Evolutionary conservation across 108 stramenopile species (phyloP).

Genomic region (Cyclostephanos tholiformis): DNA sequence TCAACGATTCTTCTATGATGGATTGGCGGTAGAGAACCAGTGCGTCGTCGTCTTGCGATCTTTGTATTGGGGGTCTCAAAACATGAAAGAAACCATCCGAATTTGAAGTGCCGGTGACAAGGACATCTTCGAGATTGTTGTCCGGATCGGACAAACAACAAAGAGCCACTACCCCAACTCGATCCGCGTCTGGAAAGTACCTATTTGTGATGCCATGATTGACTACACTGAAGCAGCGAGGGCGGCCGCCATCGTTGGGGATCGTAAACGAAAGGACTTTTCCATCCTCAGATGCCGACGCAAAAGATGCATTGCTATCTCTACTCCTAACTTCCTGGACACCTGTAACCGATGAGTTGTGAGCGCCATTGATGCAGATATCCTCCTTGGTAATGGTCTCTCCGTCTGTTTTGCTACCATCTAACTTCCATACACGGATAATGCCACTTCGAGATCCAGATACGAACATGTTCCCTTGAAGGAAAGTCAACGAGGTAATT

Average conservation of each 20-base stretch:
- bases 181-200: slow-evolving; percentile 20
- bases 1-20: slow-evolving; percentile 57
- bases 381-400: slow-evolving; percentile 24
- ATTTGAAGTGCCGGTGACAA: slow-evolving; percentile 21
- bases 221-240: slow-evolving; percentile 30
- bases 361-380: slow-evolving; percentile 34
- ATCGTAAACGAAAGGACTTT: slow-evolving; percentile 41
- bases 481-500: slow-evolving; percentile 25
- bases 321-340: slow-evolving; percentile 9
- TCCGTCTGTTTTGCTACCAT: slow-evolving; percentile 11
- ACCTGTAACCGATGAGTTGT: slow-evolving; percentile 23
- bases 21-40: slow-evolving; percentile 43
- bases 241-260: slow-evolving; percentile 15
- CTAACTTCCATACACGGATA: slow-evolving; percentile 33
- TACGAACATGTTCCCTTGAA: slow-evolving; percentile 22
- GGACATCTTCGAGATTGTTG: slow-evolving; percentile 2
- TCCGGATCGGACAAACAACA: neutral
- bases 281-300: slow-evolving; percentile 34
- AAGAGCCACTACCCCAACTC: slow-evolving; percentile 13
- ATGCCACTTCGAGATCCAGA: slow-evolving; percentile 32
- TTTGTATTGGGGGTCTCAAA: slow-evolving; percentile 3
- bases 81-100: slow-evolving; percentile 33
- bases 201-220: slow-evolving; percentile 27
- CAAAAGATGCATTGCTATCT: slow-evolving; percentile 10
- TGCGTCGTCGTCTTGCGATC: slow-evolving; percentile 32